Base-by-base conservation (phyloP, 345 rosid genomes). In the Eucalyptus sideroxylon region DNA sequence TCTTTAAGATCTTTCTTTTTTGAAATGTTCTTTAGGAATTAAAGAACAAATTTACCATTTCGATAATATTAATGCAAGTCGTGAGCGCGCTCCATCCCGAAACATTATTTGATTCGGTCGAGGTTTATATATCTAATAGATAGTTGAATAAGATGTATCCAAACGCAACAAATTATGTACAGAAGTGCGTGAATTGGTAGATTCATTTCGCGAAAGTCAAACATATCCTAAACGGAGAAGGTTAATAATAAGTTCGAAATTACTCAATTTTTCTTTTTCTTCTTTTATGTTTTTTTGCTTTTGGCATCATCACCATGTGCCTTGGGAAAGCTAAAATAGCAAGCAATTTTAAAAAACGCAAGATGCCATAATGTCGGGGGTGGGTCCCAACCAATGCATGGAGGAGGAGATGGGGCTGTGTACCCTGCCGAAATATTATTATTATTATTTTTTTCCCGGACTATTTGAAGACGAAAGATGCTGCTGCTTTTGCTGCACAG, bases 41-140 rank as follows among this genome's bases (percentile, higher is more conserved):
- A 37, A 37, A 62, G 2, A 27, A 30, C 8, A 30, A 31, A 37
- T 2, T 77, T 21, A 10, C 1, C 9, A 9, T 69, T 19, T 10
- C 13, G 0, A 5, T 14, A 2, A 4, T 10, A 5, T 9, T 3
- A 19, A 69, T 34, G 24, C 3, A 69, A 34, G 13, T 5, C 0
- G 5, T 11, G 21, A 69, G 4, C 1, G 11, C 4, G 2, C 26
- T 21, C 0, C 4, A 37, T n/a, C 6, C 3, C 5, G 0, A 13
- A 62, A 30, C 9, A 62, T 62, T 2, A 30, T 30, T 27, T 13
- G 69, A 30, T 6, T 1, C 8, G 1, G 0, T 62, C 5, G 1
- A 62, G 67, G 2, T 26, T 27, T 12, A 26, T 26, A 26, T 6
- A 0, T 60, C 1, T 1, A 27, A 3, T 27, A 5, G 15, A 26